Evolutionary conservation across 371 early-diverging fungal species (phyloP).

Genomic region (Synchytrium microbalum): DNA sequence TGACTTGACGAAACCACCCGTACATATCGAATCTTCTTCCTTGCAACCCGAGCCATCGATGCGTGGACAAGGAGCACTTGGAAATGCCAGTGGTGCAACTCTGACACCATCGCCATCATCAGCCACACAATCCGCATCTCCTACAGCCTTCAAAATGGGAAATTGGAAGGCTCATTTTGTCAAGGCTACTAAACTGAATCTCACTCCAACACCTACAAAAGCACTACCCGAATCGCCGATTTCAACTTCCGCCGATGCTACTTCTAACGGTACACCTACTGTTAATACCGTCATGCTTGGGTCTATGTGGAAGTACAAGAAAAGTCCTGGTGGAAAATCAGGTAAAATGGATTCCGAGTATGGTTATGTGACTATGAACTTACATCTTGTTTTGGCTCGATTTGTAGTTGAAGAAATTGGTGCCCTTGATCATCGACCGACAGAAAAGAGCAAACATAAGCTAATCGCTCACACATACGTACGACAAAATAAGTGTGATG

Average conservation of each 20-base stretch:
- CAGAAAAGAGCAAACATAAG: conserved; percentile 30
- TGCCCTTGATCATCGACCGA: neutral
- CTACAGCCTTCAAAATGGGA: neutral
- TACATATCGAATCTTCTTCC: neutral
- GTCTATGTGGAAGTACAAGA: conserved; percentile 3
- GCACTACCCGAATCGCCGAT: neutral
- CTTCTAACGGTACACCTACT: too few species aligned
- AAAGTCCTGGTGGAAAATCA: neutral
- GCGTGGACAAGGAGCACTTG: neutral
- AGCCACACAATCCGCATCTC: neutral
- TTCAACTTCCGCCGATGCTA: neutral
- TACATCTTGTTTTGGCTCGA: neutral
- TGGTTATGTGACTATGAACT: too few species aligned
- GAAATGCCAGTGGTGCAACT: too few species aligned
- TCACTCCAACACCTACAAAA: neutral
- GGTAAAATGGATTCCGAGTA: neutral
- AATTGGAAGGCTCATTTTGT: conserved; percentile 4
- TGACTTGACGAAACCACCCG: neutral
- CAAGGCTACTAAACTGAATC: conserved; percentile 1
- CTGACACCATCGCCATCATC: neutral
- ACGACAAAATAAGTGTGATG: conserved; percentile 68
- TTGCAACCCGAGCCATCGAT: neutral
- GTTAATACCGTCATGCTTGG: neutral
- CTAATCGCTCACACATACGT: conserved; percentile 56
- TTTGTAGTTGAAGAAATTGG: neutral